Evolutionary conservation across 148 eudicot species (phyloP).

Genomic region (Vaccinium macrocarpon): DNA sequence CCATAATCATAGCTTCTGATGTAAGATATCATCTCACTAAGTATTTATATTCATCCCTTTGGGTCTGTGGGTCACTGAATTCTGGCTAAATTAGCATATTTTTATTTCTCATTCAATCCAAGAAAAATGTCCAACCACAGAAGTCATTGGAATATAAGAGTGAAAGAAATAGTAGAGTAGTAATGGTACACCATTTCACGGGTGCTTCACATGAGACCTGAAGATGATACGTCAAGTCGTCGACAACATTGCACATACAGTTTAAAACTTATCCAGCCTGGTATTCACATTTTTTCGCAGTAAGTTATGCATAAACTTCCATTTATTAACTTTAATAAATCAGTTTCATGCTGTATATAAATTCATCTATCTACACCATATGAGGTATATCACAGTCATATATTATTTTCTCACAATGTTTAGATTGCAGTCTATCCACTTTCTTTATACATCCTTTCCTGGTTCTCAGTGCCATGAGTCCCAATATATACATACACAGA

Average conservation of each 20-base stretch:
- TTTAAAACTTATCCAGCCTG: background rate
- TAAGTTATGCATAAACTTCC: background rate
- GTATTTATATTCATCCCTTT: background rate
- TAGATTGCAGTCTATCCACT: background rate
- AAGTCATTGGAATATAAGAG: background rate
- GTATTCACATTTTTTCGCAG: background rate
- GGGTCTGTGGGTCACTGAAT: background rate
- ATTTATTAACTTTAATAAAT: background rate
- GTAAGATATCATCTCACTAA: background rate
- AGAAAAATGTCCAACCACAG: background rate
- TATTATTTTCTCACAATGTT: background rate
- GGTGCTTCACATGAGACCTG: background rate
- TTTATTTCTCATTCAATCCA: background rate
- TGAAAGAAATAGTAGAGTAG: background rate
- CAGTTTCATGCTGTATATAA: background rate
- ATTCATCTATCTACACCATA: background rate
- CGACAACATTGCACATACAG: background rate
- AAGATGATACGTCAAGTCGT: background rate
- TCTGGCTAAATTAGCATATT: background rate
- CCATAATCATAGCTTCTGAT: slow-evolving; percentile 2
- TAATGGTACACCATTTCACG: background rate
- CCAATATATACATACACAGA: background rate
- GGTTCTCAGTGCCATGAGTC: background rate
- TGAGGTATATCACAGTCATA: background rate
- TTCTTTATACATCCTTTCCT: background rate